Evolutionary conservation across 148 eudicot genomes (phyloP), one percentile per base, ranked within the genome.

Genomic region (Nyssa sinensis): DNA sequence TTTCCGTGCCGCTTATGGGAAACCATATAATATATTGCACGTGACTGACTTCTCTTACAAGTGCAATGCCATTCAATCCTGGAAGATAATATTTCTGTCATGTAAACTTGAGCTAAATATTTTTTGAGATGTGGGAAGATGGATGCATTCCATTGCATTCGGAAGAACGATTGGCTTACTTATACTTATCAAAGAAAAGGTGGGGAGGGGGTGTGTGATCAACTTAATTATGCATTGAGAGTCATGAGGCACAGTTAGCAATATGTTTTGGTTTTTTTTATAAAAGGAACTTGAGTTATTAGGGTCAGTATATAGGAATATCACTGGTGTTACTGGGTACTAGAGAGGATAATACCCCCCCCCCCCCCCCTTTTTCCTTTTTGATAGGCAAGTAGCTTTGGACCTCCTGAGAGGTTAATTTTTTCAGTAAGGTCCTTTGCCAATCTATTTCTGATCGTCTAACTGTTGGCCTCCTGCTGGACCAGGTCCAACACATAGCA

Each of bases 1-100:
- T 55, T 23, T 63, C 17, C 71, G 59, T 67, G 39, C 76, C 67
- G 62, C 64, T 71, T 71, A 32, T 32, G 53, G 35, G 44, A 19
- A 24, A 70, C 62, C 32, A 31, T 53, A 32, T 31, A n/a, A 14
- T 29, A 39, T 10, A 7, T 28, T 34, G 49, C 12, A 2, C 13
- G 34, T 16, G 58, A 58, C 4, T 51, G 3, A 25, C 16, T 72
- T 30, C 16, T 72, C 4, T 34, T 44, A 72, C 24, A 24, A 35
- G 62, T 58, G 32, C 31, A 57, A 12, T 27, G 27, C 66, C 25
- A 0, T 30, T 60, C 30, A 16, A 23, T 35, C 53, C 31, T 33
- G 55, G 75, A 72, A 10, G 66, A 59, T n/a, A 27, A 14, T 25
- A 17, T 39, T 28, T 0, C 27, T 62, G 8, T 37, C 39, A 35